A percentile compares a stretch with the other conserved stretches of the same genome.
Evolutionary conservation across 495 filamentous ascomycete species (phyloP).

Genomic region (Talaromyces nanjingensis): DNA sequence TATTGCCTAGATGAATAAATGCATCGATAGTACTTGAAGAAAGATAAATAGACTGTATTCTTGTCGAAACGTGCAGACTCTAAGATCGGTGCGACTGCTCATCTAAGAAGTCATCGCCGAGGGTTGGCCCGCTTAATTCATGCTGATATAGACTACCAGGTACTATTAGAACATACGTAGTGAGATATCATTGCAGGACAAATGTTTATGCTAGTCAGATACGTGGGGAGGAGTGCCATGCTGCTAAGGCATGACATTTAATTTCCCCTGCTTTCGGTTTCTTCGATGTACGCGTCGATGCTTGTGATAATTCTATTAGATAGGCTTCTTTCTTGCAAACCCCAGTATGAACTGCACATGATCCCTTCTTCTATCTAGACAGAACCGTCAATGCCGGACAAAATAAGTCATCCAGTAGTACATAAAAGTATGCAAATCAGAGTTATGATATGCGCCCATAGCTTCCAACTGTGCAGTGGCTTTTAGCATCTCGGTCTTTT

Average conservation of each 20-base stretch:
- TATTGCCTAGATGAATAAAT: background rate
- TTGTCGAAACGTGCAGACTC: background rate
- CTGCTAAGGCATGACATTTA: background rate
- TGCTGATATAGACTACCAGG: background rate
- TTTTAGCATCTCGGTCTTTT: constrained; percentile 39
- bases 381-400: background rate
- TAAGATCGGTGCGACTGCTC: background rate
- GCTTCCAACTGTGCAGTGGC: background rate
- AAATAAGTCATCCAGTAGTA: background rate
- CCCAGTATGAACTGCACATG: background rate
- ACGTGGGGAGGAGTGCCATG: background rate
- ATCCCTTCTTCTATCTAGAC: background rate
- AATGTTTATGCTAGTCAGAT: background rate
- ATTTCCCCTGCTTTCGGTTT: background rate
- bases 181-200: background rate
- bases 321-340: background rate
- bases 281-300: background rate
- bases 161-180: background rate
- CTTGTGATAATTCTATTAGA: background rate
- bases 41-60: background rate
- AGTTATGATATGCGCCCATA: background rate
- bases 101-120: background rate
- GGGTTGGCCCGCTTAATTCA: background rate
- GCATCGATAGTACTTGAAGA: background rate
- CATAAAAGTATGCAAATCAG: background rate